Evolutionary conservation across 2,329 filamentous ascomycete genomes (phyloP), one percentile per base, ranked within the genome.

Genomic region (Calcarisporium arbuscula): DNA sequence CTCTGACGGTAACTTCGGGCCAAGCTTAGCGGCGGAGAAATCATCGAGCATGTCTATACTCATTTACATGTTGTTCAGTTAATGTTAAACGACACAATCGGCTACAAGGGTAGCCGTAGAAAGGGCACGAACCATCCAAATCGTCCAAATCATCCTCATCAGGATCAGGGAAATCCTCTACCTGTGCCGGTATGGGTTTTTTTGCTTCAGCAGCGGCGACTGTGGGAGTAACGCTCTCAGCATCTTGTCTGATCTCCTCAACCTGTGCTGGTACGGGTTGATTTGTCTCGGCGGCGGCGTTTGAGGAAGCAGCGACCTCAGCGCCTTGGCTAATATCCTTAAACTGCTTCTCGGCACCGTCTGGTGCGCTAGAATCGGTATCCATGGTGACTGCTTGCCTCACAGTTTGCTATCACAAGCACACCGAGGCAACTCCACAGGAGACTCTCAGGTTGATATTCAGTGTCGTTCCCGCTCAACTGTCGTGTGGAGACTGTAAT

Each of bases 121-220:
- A 15, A 21, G 25, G 11, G 5, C 14, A 12, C 65, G 47, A 60
- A 86, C 85, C 87, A 61, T 98, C 92, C 28, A 98, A 68, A 52
- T 96, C 92, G 52, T 95, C 85, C 15, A 92, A 66, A 48, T 92
- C 85, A 59, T 92, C 92, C 60, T 94, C 89, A 46, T 96, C 90
- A 6, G 89, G 90, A 51, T 95, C 90, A 15, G 88, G 82, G 12
- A 83, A 79, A 46, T 83, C 74, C 16, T 72, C 74, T 16, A 57
- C 49, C 12, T 49, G 39, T 27, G 49, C 45, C 28, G 30, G 46
- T 21, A n/a, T n/a, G n/a, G n/a, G n/a, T n/a, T n/a, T n/a, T n/a
- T n/a, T n/a, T n/a, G n/a, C n/a, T n/a, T n/a, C n/a, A n/a, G n/a
- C n/a, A n/a, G n/a, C n/a, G n/a, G n/a, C n/a, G n/a, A n/a, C n/a